phyloP scores from a whole-genome alignment of 768 basidiomycete genomes.

The Macrolepiota albuminosa region DNA sequence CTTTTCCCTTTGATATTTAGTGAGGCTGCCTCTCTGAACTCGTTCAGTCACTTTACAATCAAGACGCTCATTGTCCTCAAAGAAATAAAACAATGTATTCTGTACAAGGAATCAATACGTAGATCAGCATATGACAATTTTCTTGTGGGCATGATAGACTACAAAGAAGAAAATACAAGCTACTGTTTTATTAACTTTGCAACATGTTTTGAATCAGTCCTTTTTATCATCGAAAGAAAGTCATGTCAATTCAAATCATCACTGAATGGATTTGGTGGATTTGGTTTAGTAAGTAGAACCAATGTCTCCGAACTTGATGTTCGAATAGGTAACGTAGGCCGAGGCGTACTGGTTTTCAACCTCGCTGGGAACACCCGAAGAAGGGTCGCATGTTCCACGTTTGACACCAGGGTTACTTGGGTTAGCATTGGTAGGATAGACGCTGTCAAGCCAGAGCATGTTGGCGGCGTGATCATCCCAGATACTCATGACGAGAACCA shows the following conservation, averaged over 20 bases:
- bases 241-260: too few relatives aligned
- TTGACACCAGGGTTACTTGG: background rate
- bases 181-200: background rate
- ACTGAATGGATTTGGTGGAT: background rate
- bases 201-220: background rate
- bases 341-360: background rate
- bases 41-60: too few relatives aligned
- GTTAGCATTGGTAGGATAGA: slow-evolving; percentile 24
- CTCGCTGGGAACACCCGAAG: background rate
- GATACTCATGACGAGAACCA: slow-evolving; percentile 37
- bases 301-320: slow-evolving; percentile 1
- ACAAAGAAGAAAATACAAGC: background rate
- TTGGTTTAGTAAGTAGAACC: background rate
- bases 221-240: background rate
- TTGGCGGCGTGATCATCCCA: slow-evolving; percentile 37
- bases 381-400: background rate
- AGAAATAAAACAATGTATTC: background rate
- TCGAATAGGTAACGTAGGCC: background rate
- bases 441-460: slow-evolving; percentile 24
- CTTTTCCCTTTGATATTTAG: too few relatives aligned
- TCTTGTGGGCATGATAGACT: background rate
- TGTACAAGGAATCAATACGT: background rate
- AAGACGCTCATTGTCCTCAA: too few relatives aligned
- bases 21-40: too few relatives aligned
- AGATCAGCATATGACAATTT: background rate